These are phyloP conservation scores for Penicillium digitatum DNA, from an alignment of 2,329 filamentous ascomycete genomes.

Conservation along the genomic window DNA sequence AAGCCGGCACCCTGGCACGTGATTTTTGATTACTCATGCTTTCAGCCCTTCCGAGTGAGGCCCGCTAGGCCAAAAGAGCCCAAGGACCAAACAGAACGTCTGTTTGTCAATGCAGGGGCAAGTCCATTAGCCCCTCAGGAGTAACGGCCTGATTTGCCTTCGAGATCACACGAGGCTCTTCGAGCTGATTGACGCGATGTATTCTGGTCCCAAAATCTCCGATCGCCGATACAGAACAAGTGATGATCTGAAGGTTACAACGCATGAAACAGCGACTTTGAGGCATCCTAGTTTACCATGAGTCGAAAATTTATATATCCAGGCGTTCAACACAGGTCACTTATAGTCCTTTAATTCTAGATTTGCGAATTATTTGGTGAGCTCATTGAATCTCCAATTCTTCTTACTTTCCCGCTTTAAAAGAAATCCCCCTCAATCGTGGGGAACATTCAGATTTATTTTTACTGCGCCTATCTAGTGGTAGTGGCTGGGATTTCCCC, in stretches of 20 bases:
- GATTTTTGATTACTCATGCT: conserved; percentile 1
- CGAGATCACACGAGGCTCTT: too few species aligned
- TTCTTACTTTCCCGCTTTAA: neutral
- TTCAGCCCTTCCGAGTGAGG: neutral
- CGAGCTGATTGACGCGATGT: too few species aligned
- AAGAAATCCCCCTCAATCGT: neutral
- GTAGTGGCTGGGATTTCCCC: too few species aligned
- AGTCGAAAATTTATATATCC: neutral
- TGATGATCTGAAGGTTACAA: too few species aligned
- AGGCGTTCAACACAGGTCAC: neutral
- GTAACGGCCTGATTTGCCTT: too few species aligned
- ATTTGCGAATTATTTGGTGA: neutral
- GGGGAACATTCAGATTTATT: neutral
- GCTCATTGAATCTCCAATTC: neutral
- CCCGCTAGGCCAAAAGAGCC: too few species aligned
- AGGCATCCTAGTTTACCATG: neutral
- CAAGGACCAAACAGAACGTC: too few species aligned
- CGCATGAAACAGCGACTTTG: neutral
- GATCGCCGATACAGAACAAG: too few species aligned
- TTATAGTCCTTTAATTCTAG: neutral
- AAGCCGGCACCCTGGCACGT: neutral
- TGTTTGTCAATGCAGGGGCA: too few species aligned
- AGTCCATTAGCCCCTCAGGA: too few species aligned
- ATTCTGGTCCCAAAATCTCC: too few species aligned
- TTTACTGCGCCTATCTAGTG: neutral